Conservation (phyloP, 2,329 filamentous ascomycete species). For the Thyridium curvatum region DNA sequence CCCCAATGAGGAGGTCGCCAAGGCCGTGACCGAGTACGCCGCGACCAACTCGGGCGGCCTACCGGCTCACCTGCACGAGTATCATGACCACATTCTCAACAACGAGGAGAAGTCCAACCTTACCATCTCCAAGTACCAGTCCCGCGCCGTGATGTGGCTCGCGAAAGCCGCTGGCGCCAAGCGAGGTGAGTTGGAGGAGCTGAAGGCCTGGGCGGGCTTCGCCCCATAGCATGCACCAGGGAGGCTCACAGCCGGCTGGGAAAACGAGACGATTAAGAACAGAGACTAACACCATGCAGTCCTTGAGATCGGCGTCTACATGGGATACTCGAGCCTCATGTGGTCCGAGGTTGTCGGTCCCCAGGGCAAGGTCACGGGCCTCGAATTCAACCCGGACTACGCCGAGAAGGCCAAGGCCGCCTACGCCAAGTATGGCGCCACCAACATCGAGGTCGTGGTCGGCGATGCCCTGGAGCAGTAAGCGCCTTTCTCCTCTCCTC, state of each 20-base stretch:
- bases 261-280: too few species aligned
- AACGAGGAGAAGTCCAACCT: constrained; percentile 10
- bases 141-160: constrained; percentile 25
- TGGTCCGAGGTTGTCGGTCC: constrained; percentile 40
- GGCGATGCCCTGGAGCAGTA: constrained; percentile 41
- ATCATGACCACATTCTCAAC: constrained; percentile 25
- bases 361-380: constrained; percentile 31
- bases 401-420: constrained; percentile 31
- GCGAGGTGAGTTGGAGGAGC: constrained; percentile 7
- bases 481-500: constrained; percentile 10
- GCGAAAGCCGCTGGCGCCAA: constrained; percentile 22
- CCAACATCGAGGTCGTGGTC: constrained; percentile 39
- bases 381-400: constrained; percentile 39
- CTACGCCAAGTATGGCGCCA: constrained; percentile 29
- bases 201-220: too few species aligned
- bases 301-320: constrained; percentile 42
- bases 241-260: too few species aligned
- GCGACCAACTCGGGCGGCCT: constrained; percentile 32
- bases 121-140: constrained; percentile 18
- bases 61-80: constrained; percentile 33
- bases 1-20: constrained; percentile 31
- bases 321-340: constrained; percentile 41
- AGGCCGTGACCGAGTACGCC: constrained; percentile 35
- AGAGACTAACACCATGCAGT: constrained; percentile 19
- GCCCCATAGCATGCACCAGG: background rate